Conservation (phyloP, 2,329 filamentous ascomycete species). For the Colletotrichum chlorophyti region DNA sequence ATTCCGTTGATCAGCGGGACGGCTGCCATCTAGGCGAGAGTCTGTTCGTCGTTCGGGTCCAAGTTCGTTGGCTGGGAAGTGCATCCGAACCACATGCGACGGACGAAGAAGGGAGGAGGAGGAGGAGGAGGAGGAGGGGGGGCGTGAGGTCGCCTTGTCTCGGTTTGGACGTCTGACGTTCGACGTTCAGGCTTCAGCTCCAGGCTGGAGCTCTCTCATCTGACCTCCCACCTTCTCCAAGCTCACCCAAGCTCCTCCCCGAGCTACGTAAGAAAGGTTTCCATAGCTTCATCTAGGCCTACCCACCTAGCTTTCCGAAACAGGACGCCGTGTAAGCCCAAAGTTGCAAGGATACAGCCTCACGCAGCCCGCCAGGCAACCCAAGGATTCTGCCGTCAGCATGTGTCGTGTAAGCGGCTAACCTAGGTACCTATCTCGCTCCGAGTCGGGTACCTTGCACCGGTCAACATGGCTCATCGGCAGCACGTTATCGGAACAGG, state of each 20-base stretch:
- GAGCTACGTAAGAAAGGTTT: background rate
- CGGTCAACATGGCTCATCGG: no score
- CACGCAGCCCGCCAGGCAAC: slow-evolving; percentile 5
- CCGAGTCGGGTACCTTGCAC: no score
- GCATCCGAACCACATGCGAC: no score
- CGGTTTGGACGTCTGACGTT: slow-evolving; percentile 3
- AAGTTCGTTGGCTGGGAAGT: no score
- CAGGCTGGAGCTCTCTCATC: background rate
- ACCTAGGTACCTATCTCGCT: no score
- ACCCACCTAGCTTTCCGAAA: slow-evolving; percentile 23
- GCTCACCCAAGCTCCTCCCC: background rate
- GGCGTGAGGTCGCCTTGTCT: no score
- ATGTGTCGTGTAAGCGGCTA: background rate
- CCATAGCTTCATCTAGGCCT: slow-evolving; percentile 6
- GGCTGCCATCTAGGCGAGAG: slow-evolving; percentile 14
- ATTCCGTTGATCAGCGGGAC: background rate
- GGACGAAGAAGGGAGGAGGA: no score
- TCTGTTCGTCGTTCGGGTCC: slow-evolving; percentile 25
- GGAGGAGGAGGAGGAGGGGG: no score
- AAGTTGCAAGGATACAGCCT: slow-evolving; percentile 12
- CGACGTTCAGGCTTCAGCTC: background rate
- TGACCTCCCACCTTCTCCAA: background rate
- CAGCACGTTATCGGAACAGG: no score
- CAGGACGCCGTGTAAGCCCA: slow-evolving; percentile 5
- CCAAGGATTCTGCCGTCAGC: slow-evolving; percentile 1